Conservation (phyloP, 371 early-diverging fungal species). For the Thermomucor indicae-seudaticae region DNA sequence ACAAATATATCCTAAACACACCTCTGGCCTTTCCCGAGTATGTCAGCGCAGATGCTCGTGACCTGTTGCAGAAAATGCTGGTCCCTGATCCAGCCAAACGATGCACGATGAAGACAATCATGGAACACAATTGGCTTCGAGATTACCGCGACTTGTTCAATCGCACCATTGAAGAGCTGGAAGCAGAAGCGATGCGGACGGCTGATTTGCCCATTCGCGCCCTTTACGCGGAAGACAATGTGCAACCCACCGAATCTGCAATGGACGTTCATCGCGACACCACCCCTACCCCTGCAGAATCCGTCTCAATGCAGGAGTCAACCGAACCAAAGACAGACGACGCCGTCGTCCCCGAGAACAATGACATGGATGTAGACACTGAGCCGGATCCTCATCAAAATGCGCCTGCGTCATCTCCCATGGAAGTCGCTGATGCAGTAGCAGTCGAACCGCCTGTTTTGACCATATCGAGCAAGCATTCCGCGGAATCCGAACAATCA, state of each 20-base stretch:
- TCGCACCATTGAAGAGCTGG: slow-evolving; percentile 14
- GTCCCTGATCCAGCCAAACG: slow-evolving; percentile 88
- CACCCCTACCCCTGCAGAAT: neutral
- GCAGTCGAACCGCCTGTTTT: no score
- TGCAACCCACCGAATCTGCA: slow-evolving; percentile 1
- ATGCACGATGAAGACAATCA: slow-evolving; percentile 83
- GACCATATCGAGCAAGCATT: neutral
- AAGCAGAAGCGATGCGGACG: slow-evolving; percentile 14
- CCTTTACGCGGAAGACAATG: slow-evolving; percentile 2
- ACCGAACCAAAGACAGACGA: slow-evolving; percentile 4
- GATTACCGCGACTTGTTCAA: slow-evolving; percentile 29
- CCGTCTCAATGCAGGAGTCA: slow-evolving; percentile 8
- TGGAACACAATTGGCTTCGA: slow-evolving; percentile 73
- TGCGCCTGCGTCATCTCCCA: neutral
- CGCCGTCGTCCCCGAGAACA: slow-evolving; percentile 1
- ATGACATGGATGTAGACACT: no score
- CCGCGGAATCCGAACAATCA: neutral
- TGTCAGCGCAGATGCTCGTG: slow-evolving; percentile 76
- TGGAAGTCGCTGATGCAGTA: neutral
- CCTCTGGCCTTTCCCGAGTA: slow-evolving; percentile 88
- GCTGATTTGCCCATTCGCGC: slow-evolving; percentile 11
- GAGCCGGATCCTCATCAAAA: neutral
- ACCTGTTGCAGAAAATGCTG: slow-evolving; percentile 86
- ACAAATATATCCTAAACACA: slow-evolving; percentile 93
- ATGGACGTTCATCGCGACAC: neutral